Conservation (phyloP, 768 basidiomycete species). For the Boletus tomentosulus region DNA sequence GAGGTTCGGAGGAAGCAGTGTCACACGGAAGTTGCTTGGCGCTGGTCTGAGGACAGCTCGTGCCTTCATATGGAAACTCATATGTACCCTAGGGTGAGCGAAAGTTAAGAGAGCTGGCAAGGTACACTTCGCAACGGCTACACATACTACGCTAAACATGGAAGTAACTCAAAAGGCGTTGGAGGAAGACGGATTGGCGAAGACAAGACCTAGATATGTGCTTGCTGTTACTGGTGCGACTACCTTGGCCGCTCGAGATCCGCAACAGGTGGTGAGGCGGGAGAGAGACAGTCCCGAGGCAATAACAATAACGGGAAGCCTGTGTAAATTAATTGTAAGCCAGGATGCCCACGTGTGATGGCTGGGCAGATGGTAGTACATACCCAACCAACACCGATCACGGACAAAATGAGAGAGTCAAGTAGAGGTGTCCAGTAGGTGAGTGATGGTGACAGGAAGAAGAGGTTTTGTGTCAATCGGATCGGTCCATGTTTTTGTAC, state of each 20-base stretch:
- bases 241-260: not conserved
- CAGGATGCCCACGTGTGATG: not conserved
- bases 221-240: not conserved
- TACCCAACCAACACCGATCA: not conserved
- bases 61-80: constrained; percentile 1
- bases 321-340: not conserved
- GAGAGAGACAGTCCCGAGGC: not conserved
- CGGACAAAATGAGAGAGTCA: not conserved
- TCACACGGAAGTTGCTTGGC: constrained; percentile 56
- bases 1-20: constrained; percentile 47
- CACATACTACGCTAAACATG: constrained; percentile 18
- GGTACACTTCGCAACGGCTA: not conserved
- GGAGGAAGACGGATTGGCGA: constrained; percentile 4
- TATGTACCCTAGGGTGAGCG: constrained; percentile 5
- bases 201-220: not conserved
- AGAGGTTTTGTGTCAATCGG: constrained; percentile 2
- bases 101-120: not conserved
- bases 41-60: constrained; percentile 53
- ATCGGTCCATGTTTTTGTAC: constrained; percentile 12
- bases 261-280: not conserved
- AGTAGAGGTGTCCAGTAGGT: not conserved
- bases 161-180: not conserved
- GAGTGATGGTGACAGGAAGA: not conserved
- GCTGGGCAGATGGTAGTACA: not conserved
- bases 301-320: not conserved